Percentiles rank a stretch among this genome's conserved stretches.
These are phyloP conservation scores for Anthracocystis panici-leucophaei DNA, from an alignment of 1,284 basidiomycete genomes.

Conservation along the genomic window DNA sequence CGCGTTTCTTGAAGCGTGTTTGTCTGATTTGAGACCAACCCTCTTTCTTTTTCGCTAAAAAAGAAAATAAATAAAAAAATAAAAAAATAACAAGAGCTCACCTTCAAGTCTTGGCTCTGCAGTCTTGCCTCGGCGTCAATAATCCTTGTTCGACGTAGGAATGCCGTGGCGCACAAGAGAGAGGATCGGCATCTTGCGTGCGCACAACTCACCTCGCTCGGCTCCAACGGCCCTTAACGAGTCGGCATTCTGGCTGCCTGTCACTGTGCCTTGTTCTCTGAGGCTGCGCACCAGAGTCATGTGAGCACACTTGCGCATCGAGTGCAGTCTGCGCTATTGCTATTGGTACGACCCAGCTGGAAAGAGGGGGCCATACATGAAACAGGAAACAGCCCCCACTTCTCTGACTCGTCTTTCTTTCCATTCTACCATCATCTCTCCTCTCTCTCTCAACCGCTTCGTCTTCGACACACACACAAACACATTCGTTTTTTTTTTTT, in stretches of 20 bases:
- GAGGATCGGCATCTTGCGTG: constrained; percentile 16
- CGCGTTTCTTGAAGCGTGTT: not conserved
- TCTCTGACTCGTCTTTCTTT: not conserved
- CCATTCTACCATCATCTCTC: constrained; percentile 8
- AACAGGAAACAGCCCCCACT: too few species aligned
- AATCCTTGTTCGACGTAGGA: constrained; percentile 11
- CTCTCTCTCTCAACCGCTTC: constrained; percentile 5
- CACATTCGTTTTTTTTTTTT: not conserved
- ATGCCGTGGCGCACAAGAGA: constrained; percentile 3
- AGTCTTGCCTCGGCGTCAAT: constrained; percentile 10
- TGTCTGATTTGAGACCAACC: constrained; percentile 34
- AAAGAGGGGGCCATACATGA: not conserved
- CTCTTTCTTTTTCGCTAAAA: constrained; percentile 4
- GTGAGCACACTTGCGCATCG: not conserved
- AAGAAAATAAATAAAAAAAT: too few species aligned
- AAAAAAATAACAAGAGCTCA: too few species aligned
- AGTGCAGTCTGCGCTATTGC: not conserved
- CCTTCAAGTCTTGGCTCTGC: constrained; percentile 24
- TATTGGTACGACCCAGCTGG: not conserved
- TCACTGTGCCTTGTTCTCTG: not conserved
- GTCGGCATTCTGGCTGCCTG: not conserved
- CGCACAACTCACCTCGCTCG: not conserved
- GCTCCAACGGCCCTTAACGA: constrained; percentile 1
- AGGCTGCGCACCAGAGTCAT: not conserved
- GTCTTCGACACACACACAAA: not conserved